phyloP scores from a whole-genome alignment of 805 yeast species.

The Wickerhamiella hasegawae region DNA sequence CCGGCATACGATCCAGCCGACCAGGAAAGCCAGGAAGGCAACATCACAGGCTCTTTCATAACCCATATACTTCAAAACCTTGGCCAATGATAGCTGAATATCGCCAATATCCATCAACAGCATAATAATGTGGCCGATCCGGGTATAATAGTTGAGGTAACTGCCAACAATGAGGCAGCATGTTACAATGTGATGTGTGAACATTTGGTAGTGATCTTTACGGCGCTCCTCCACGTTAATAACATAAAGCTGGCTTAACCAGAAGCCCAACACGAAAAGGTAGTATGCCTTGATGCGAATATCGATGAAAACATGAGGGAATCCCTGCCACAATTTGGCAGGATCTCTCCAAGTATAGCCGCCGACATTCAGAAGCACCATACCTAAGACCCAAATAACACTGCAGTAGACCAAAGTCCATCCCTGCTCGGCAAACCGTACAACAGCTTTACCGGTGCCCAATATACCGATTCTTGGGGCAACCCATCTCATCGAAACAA shows the following conservation, averaged over 20 bases:
- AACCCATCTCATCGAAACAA: constrained; percentile 4
- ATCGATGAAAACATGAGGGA: constrained; percentile 59
- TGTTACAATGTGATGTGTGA: constrained; percentile 76
- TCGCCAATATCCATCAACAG: constrained; percentile 77
- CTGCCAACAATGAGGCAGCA: constrained; percentile 51
- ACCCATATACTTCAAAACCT: constrained; percentile 61
- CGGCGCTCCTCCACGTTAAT: constrained; percentile 64
- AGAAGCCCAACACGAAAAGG: constrained; percentile 52
- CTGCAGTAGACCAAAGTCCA: constrained; percentile 56
- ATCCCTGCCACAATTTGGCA: constrained; percentile 42
- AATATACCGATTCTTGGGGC: constrained; percentile 24
- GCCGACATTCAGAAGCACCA: constrained; percentile 38
- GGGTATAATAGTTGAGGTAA: constrained; percentile 52
- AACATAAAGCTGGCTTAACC: constrained; percentile 69
- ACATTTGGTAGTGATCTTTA: constrained; percentile 77
- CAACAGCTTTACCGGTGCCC: constrained; percentile 32
- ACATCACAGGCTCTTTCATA: constrained; percentile 43
- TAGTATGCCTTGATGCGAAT: constrained; percentile 49
- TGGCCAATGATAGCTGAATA: constrained; percentile 53
- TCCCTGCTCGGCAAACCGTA: constrained; percentile 74
- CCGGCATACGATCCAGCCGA: constrained; percentile 54
- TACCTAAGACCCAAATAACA: constrained; percentile 39
- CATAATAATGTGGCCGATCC: constrained; percentile 65
- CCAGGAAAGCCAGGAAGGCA: constrained; percentile 49
- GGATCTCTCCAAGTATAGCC: constrained; percentile 40